Base-by-base conservation (phyloP, 441 rosid species). In the Breynia disticha region DNA sequence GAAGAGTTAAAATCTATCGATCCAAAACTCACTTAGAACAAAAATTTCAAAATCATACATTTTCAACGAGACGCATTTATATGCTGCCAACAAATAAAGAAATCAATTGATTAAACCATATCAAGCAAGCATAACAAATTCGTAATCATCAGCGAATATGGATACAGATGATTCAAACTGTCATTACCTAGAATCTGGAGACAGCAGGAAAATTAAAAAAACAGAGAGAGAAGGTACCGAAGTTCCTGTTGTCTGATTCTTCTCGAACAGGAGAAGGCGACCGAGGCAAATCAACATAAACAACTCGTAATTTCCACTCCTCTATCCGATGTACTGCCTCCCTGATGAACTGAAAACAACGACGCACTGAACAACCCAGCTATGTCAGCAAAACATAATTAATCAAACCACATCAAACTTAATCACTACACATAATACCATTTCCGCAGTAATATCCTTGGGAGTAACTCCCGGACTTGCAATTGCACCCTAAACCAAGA, bases 191-290 rank as follows among this genome's bases (percentile, higher is more conserved):
- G 19, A 47, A 46, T 15, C 11, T 32, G 1, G n/a, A n/a, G n/a
- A n/a, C n/a, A n/a, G n/a, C n/a, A 54, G 17, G 22, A 19, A 50
- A 50, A 37, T 24, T 12, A 0, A 38, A 32, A 37, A 17, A 52
- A 5, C 8, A 47, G 48, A 19, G 54, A 15, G 35, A 48, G n/a
- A n/a, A n/a, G 14, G 53, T 51, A 84, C 90, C 94, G 47, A 46
- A 56, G 56, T 64, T 65, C 15, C 84, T 86, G 63, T 81, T 82
- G 56, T 90, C 95, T 1, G 95, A 75, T 19, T 79, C 97, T 76
- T 89, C 97, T 8, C 69, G 79, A 62, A 90, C 95, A 0, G 95
- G 94, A n/a, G 95, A 90, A 16, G 91, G 97, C 17, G 83, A 86
- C 59, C 72, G 73, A n/a, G 84, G 86, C 24, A 87, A 89, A 65